Evolutionary conservation across 2,329 filamentous ascomycete species (phyloP), one percentile per base, ranked within the genome.

Genomic region (Penicillium sp.): DNA sequence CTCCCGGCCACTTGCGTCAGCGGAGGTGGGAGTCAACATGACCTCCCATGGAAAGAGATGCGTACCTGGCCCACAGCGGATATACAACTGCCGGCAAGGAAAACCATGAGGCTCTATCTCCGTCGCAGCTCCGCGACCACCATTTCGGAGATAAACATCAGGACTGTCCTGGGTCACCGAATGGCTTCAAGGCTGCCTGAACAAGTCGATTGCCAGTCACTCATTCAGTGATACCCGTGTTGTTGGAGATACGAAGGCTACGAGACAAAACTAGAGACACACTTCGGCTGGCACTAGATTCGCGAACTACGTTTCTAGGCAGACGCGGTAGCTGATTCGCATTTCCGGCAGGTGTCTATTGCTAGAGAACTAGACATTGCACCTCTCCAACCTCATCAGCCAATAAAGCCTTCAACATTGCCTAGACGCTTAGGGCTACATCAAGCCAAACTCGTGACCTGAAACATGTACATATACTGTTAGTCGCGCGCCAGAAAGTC

Each of bases 1-100:
- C 31, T 32, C 22, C 31, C 24, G 49, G 44, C 46, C 46, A 54
- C 52, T 42, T 52, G 46, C 52, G 46, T 54, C 52, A 52, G 38
- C 46, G 36, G 44, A 50, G 44, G 46, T 42, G 20, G 42, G 8
- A 27, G 35, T 24, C 18, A 24, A 9, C 23, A 27, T 37, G 18
- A 39, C 9, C n/a, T 4, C 13, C 6, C 18, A 18, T n/a, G 22
- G 2, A 37, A 20, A 13, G 10, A 4, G 16, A 9, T 26, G 14
- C 32, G 16, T 41, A 29, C 37, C 23, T 23, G 31, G 13, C 26
- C 24, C 23, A 24, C 36, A n/a, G 20, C 16, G 38, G 28, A 26
- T 11, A 31, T 4, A 16, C 14, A 13, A 14, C 20, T 41, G 27
- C 31, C 14, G 37, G 31, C 38, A 40, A 29, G 43, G 46, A 48